Evolutionary conservation across 2,329 filamentous ascomycete genomes (phyloP).

Genomic region (Fusarium gaditjirri): DNA sequence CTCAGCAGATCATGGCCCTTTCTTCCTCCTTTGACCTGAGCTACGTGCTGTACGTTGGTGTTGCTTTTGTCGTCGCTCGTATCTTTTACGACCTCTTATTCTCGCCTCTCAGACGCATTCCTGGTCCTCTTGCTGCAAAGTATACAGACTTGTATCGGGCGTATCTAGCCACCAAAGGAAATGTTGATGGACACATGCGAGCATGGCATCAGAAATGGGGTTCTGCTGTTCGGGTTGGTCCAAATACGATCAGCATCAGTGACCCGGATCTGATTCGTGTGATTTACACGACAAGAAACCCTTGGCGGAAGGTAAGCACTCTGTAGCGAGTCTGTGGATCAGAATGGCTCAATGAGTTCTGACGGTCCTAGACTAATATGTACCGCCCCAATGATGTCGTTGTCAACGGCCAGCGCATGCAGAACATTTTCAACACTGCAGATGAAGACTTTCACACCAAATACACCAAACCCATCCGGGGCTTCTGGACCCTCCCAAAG

Average conservation of each 20-base stretch:
- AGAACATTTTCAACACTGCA: slow-evolving; percentile 39
- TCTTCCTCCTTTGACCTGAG: background rate
- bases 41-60: slow-evolving; percentile 2
- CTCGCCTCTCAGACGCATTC: slow-evolving; percentile 28
- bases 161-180: slow-evolving; percentile 12
- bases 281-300: slow-evolving; percentile 29
- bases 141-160: slow-evolving; percentile 33
- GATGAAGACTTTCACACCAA: slow-evolving; percentile 36
- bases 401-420: slow-evolving; percentile 32
- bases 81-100: slow-evolving; percentile 25
- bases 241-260: slow-evolving; percentile 32
- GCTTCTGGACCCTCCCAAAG: slow-evolving; percentile 35
- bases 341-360: background rate
- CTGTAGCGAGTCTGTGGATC: background rate
- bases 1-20: slow-evolving; percentile 25
- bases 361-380: slow-evolving; percentile 17
- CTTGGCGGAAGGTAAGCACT: slow-evolving; percentile 28
- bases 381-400: slow-evolving; percentile 36
- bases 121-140: slow-evolving; percentile 16
- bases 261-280: slow-evolving; percentile 31
- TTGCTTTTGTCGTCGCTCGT: slow-evolving; percentile 9
- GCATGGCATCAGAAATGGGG: slow-evolving; percentile 33
- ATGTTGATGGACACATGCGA: slow-evolving; percentile 20
- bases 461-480: slow-evolving; percentile 37
- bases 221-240: slow-evolving; percentile 25